These are phyloP conservation scores for Tuber umbilicatum DNA, from an alignment of 495 filamentous ascomycete species.

Conservation along the genomic window DNA sequence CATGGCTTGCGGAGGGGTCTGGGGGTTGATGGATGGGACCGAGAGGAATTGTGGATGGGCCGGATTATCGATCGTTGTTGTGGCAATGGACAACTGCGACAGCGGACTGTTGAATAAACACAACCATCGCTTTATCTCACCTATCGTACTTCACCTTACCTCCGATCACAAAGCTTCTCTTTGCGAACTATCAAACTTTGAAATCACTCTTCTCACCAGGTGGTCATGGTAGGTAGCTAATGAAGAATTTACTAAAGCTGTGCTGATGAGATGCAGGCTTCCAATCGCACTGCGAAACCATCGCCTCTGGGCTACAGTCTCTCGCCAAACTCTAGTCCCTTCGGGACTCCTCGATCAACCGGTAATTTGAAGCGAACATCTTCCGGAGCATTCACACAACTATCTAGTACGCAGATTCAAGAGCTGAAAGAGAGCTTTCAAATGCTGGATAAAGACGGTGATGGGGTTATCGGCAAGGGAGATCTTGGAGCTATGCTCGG, in stretches of 20 bases:
- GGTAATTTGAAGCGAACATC: conserved; percentile 26
- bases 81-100: conserved; percentile 17
- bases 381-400: conserved; percentile 38
- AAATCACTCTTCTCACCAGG: not conserved
- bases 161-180: not conserved
- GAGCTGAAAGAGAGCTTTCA: conserved; percentile 41
- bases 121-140: not conserved
- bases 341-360: conserved; percentile 16
- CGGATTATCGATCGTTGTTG: conserved; percentile 25
- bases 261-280: conserved; percentile 20
- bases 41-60: not conserved
- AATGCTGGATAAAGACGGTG: conserved; percentile 41
- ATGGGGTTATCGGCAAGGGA: conserved; percentile 33
- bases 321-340: conserved; percentile 16
- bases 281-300: conserved; percentile 37
- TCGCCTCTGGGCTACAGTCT: conserved; percentile 36
- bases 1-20: conserved; percentile 10
- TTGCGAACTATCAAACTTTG: not conserved
- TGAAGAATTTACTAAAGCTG: not conserved
- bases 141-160: not conserved
- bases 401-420: conserved; percentile 37
- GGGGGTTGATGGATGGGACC: conserved; percentile 3
- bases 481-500: conserved; percentile 39
- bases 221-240: not conserved
- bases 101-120: not conserved